phyloP scores from a whole-genome alignment of 441 rosid species.

The Geranium incanum region DNA sequence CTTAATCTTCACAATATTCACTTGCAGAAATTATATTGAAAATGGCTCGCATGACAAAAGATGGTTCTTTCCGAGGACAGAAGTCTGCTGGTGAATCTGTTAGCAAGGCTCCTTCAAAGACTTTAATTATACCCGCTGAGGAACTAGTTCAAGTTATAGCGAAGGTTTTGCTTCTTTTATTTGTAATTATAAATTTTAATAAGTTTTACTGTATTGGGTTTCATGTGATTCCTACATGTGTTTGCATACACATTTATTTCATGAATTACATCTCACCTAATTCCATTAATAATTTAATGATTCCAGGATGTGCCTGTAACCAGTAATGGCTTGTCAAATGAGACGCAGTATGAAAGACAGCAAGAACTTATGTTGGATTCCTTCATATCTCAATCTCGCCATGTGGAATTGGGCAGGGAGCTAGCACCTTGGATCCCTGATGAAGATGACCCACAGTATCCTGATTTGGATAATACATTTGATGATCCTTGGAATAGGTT shows the following conservation, averaged over 20 bases:
- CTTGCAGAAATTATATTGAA: conserved; percentile 70
- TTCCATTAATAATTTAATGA: background rate
- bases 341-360: conserved; percentile 44
- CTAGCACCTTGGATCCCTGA: conserved; percentile 83
- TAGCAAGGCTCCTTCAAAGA: conserved; percentile 64
- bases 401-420: conserved; percentile 54
- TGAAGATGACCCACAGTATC: conserved; percentile 49
- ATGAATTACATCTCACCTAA: conserved; percentile 14
- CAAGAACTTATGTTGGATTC: conserved; percentile 76
- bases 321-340: conserved; percentile 46
- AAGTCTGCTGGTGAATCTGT: conserved; percentile 45
- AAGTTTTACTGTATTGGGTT: conserved; percentile 1
- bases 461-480: conserved; percentile 70
- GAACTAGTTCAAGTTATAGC: conserved; percentile 91
- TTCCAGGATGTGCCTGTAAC: conserved; percentile 72
- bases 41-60: conserved; percentile 76
- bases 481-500: conserved; percentile 63
- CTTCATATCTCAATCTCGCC: conserved; percentile 56
- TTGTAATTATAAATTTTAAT: conserved; percentile 9
- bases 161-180: conserved; percentile 42
- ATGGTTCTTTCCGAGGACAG: conserved; percentile 48
- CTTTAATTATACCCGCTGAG: conserved; percentile 62
- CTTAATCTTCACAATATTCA: conserved; percentile 16
- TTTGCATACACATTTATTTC: background rate
- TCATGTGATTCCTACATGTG: background rate